A percentile compares a stretch with the other conserved stretches of the same genome.
phyloP scores from a whole-genome alignment of 495 filamentous ascomycete species.

The Talaromyces stipitatus region DNA sequence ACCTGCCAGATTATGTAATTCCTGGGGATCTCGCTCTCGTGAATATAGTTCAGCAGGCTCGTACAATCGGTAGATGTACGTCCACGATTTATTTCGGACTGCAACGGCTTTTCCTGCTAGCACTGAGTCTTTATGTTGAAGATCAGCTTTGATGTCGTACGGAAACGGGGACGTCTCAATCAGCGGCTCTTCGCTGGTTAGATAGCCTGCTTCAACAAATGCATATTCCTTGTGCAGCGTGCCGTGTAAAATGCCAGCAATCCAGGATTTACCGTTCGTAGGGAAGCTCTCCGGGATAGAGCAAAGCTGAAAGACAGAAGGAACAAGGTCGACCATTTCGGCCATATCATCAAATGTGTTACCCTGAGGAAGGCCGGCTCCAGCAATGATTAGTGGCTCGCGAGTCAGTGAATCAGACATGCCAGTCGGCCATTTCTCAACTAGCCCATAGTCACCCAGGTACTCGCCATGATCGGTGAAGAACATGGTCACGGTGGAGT shows the following conservation, averaged over 20 bases:
- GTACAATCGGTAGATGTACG: slow-evolving; percentile 21
- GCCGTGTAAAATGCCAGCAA: slow-evolving; percentile 9
- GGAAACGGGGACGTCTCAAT: slow-evolving; percentile 18
- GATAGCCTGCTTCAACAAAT: slow-evolving; percentile 17
- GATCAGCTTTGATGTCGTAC: slow-evolving; percentile 19
- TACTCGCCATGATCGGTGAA: slow-evolving; percentile 22
- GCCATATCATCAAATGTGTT: slow-evolving; percentile 15
- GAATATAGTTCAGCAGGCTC: slow-evolving; percentile 19
- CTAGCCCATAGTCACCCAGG: slow-evolving; percentile 18
- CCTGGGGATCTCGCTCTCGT: slow-evolving; percentile 13
- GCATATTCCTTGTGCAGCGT: slow-evolving; percentile 16
- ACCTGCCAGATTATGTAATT: slow-evolving; percentile 17
- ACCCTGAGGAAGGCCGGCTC: slow-evolving; percentile 17
- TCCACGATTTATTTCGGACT: slow-evolving; percentile 15
- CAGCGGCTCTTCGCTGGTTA: slow-evolving; percentile 17
- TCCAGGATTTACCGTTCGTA: slow-evolving; percentile 16
- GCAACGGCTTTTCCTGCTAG: slow-evolving; percentile 19
- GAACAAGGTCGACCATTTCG: slow-evolving; percentile 23
- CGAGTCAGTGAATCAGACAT: slow-evolving; percentile 17
- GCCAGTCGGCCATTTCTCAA: slow-evolving; percentile 23
- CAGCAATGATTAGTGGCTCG: slow-evolving; percentile 20
- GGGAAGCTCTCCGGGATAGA: slow-evolving; percentile 14
- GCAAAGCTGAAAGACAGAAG: slow-evolving; percentile 18
- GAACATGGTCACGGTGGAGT: slow-evolving; percentile 17
- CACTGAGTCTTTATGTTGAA: slow-evolving; percentile 21